phyloP scores from a whole-genome alignment of 176 grass and related monocot species.

The Carex scoparia region DNA sequence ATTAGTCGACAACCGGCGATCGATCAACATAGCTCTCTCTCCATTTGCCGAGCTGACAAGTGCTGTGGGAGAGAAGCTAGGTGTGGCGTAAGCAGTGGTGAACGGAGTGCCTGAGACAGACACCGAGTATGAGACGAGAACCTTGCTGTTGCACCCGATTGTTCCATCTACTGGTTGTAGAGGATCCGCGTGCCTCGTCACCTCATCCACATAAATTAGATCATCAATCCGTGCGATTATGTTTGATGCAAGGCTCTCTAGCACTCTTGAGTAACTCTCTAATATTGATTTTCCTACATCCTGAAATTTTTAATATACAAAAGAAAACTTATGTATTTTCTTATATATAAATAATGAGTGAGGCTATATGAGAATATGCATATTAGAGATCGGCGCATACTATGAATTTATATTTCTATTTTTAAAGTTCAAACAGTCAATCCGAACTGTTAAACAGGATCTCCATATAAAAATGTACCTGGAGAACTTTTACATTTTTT shows the following conservation, averaged over 20 bases:
- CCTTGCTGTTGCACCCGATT: constrained; percentile 42
- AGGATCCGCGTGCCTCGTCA: constrained; percentile 56
- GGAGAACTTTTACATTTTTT: no score
- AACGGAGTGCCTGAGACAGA: constrained; percentile 78
- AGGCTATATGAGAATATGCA: no score
- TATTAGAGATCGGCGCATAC: no score
- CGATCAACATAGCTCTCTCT: constrained; percentile 38
- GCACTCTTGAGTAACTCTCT: constrained; percentile 91
- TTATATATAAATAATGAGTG: background rate
- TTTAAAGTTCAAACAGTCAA: no score
- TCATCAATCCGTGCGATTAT: constrained; percentile 80
- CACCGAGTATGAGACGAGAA: constrained; percentile 46
- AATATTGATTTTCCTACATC: constrained; percentile 85
- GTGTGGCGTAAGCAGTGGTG: constrained; percentile 57
- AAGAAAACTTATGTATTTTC: background rate
- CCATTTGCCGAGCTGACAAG: constrained; percentile 46
- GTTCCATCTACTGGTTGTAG: constrained; percentile 30
- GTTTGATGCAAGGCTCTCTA: constrained; percentile 90
- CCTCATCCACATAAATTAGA: constrained; percentile 65
- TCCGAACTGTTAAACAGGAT: no score
- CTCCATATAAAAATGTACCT: no score
- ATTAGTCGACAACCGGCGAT: constrained; percentile 34
- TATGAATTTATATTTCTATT: no score
- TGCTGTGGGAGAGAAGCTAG: constrained; percentile 56
- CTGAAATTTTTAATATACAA: constrained; percentile 25